These are phyloP conservation scores for Clonostachys sp. DNA, from an alignment of 2,329 filamentous ascomycete genomes.

Conservation along the genomic window DNA sequence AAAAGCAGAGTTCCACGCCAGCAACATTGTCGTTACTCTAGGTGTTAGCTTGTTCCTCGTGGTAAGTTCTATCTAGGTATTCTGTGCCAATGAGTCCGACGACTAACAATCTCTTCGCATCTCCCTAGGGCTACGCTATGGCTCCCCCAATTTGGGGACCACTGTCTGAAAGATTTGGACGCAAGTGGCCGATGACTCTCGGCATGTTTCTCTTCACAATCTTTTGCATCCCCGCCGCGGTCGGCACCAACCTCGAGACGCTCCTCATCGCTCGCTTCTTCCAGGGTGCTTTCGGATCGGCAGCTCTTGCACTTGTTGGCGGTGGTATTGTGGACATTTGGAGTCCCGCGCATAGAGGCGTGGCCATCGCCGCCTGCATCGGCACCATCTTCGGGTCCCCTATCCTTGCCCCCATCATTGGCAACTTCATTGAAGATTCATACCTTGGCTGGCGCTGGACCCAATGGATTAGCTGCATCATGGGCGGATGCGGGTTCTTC, in stretches of 20 bases:
- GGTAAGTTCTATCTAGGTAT: no score
- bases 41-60: no score
- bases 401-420: slow-evolving; percentile 47
- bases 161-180: slow-evolving; percentile 61
- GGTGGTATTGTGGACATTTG: slow-evolving; percentile 53
- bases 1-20: no score
- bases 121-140: slow-evolving; percentile 40
- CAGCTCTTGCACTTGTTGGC: slow-evolving; percentile 47
- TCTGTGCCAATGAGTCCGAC: no score
- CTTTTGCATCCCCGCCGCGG: slow-evolving; percentile 61
- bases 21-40: no score
- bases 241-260: slow-evolving; percentile 46
- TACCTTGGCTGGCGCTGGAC: slow-evolving; percentile 9
- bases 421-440: slow-evolving; percentile 46
- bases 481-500: no score
- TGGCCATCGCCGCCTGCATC: slow-evolving; percentile 43
- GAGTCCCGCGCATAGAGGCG: slow-evolving; percentile 37
- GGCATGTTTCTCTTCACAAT: slow-evolving; percentile 57
- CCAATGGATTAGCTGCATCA: slow-evolving; percentile 4
- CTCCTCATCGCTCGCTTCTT: slow-evolving; percentile 57
- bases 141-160: slow-evolving; percentile 55
- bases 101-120: no score
- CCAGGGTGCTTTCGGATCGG: slow-evolving; percentile 53
- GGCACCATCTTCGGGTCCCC: slow-evolving; percentile 38
- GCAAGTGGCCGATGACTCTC: slow-evolving; percentile 47